Conservation (phyloP, 768 basidiomycete species). For the Termitomyces sp. region DNA sequence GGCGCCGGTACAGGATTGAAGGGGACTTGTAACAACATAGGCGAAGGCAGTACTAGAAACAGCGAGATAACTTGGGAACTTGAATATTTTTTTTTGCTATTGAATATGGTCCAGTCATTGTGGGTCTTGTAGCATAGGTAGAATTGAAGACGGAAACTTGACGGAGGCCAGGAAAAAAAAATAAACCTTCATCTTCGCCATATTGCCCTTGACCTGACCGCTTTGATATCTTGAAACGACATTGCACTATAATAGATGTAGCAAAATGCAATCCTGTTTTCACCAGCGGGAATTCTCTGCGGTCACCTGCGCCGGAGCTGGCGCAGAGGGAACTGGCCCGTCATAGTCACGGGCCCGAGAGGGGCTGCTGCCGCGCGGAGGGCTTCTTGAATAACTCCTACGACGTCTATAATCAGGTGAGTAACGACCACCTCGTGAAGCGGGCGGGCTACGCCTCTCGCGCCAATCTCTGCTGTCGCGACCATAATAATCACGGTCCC, state of each 20-base stretch:
- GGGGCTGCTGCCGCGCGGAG: conserved; percentile 66
- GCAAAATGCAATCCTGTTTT: conserved; percentile 22
- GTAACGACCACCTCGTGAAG: conserved; percentile 57
- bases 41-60: conserved; percentile 49
- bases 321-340: conserved; percentile 22
- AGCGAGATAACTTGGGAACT: conserved; percentile 64
- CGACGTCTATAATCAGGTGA: conserved; percentile 76
- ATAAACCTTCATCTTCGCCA: conserved; percentile 37
- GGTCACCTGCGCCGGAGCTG: conserved; percentile 34
- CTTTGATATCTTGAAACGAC: conserved; percentile 16
- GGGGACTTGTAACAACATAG: conserved; percentile 38
- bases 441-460: conserved; percentile 73
- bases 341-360: conserved; percentile 34
- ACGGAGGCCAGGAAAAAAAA: conserved; percentile 32
- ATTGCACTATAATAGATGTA: conserved; percentile 7
- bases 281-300: conserved; percentile 49
- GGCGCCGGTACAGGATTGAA: conserved; percentile 17
- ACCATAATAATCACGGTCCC: conserved; percentile 58
- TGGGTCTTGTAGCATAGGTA: conserved; percentile 37
- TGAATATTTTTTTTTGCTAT: conserved; percentile 48
- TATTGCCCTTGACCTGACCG: conserved; percentile 36
- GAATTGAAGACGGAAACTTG: conserved; percentile 33
- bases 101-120: conserved; percentile 41
- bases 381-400: conserved; percentile 75
- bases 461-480: conserved; percentile 73